These are phyloP conservation scores for Malus fusca DNA, from an alignment of 306 rosid species.

Conservation along the genomic window DNA sequence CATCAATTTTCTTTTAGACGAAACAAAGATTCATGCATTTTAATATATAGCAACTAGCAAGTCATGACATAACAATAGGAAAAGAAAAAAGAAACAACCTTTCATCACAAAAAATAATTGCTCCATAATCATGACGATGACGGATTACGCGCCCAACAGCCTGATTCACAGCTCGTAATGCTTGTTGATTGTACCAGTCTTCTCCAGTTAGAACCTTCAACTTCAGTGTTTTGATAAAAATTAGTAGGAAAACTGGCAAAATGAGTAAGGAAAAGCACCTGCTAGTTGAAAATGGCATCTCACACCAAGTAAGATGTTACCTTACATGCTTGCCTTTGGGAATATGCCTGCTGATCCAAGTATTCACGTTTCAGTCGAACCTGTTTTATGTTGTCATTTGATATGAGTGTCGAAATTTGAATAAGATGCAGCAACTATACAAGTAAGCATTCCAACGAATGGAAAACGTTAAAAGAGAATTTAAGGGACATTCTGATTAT, in stretches of 20 bases:
- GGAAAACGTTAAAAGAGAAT: too few species aligned
- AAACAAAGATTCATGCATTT: neutral
- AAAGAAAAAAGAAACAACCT: conserved; percentile 38
- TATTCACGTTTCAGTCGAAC: conserved; percentile 88
- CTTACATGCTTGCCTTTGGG: conserved; percentile 39
- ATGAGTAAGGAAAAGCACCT: neutral
- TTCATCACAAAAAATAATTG: conserved; percentile 86
- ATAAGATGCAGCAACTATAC: conserved; percentile 7
- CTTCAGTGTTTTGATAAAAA: conserved; percentile 5
- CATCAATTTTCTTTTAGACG: neutral
- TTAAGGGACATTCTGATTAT: neutral
- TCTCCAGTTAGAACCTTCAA: conserved; percentile 66
- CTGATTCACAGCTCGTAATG: conserved; percentile 92
- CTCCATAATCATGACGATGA: conserved; percentile 95
- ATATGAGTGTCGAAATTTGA: conserved; percentile 7
- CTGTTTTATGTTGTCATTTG: conserved; percentile 35
- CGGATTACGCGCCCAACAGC: conserved; percentile 98
- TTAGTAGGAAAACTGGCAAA: neutral
- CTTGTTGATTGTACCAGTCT: conserved; percentile 95
- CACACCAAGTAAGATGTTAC: conserved; percentile 31
- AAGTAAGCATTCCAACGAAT: neutral
- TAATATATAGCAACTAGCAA: neutral
- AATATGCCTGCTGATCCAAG: conserved; percentile 57
- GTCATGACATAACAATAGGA: neutral
- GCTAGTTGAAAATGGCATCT: neutral